Evolutionary conservation across 2,329 filamentous ascomycete species (phyloP), one percentile per base, ranked within the genome.

Genomic region (Colletotrichum chlorophyti): DNA sequence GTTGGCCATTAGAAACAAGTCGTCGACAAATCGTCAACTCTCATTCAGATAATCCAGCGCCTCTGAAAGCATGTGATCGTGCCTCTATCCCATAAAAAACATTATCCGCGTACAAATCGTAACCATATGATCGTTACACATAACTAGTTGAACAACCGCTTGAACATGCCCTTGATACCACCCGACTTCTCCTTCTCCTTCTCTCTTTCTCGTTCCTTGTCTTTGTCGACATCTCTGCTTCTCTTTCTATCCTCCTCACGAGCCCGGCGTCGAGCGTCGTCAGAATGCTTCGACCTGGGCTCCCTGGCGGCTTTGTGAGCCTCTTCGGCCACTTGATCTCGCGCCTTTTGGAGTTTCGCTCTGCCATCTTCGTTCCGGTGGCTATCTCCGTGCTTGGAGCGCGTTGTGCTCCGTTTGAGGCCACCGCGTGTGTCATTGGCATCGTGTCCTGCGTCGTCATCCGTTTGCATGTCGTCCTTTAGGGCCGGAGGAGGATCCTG

Each of bases 81-180:
- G n/a, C 5, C 9, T 38, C 15, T 9, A 17, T 49, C n/a, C 52
- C 42, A 10, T 42, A n/a, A 48, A 31, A 31, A 11, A 43, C 41
- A 66, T 71, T 67, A 17, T 82, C 68, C 38, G 64, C 72, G 53
- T 77, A 73, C 53, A 75, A 19, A 15, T 60, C 29, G 29, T 55
- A 42, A 40, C 43, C 55, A 26, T 59, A 55, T 31, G 19, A 55
- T 55, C 55, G 45, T 55, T 60, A 60, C 53, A 45, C 43, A 42
- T 31, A 34, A 17, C 40, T 54, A 72, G n/a, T 62, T 65, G 53
- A 77, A 76, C 9, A 77, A 27, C 59, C 69, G 73, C 68, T 73
- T 77, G 32, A 76, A 68, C n/a, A 69, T 64, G 8, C 68, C 71
- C 58, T 70, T 71, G 51, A 77, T 53, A 2, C 73, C 73, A 7